These are phyloP conservation scores for Yarrowia keelungensis DNA, from an alignment of 805 yeast species.

Conservation along the genomic window DNA sequence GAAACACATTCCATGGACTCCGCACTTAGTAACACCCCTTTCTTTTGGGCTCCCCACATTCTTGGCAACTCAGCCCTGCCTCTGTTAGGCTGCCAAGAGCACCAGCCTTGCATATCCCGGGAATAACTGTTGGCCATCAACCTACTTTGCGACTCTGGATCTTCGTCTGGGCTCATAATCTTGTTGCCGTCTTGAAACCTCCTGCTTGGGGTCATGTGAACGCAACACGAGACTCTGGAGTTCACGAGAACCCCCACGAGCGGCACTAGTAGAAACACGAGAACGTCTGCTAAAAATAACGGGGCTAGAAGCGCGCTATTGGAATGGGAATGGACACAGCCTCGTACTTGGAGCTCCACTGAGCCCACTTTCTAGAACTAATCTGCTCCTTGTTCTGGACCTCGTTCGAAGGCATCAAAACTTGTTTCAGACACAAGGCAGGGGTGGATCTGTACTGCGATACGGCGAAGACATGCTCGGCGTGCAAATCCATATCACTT, in stretches of 20 bases:
- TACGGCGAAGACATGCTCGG: neutral
- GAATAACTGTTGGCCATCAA: conserved; percentile 19
- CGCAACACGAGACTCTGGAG: neutral
- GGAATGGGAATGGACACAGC: neutral
- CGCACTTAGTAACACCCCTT: neutral
- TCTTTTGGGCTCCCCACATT: conserved; percentile 31
- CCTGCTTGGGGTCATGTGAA: neutral
- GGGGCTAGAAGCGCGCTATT: neutral
- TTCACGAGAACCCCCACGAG: no score
- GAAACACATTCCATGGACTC: conserved; percentile 8
- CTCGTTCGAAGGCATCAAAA: neutral
- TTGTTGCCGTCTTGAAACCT: neutral
- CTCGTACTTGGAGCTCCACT: neutral
- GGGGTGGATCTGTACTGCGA: conserved; percentile 1
- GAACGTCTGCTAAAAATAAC: neutral
- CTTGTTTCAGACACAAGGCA: neutral
- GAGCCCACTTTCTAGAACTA: neutral
- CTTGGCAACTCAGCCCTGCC: conserved; percentile 38
- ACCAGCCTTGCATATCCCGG: conserved; percentile 38
- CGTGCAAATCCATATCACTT: no score
- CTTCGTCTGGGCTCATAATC: conserved; percentile 7
- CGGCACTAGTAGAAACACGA: no score
- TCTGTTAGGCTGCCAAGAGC: conserved; percentile 29
- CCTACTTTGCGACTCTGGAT: conserved; percentile 2
- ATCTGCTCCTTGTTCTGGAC: no score